Evolutionary conservation across 805 yeast species (phyloP), one percentile per base, ranked within the genome.

Genomic region (Myxozyma kluyveri): DNA sequence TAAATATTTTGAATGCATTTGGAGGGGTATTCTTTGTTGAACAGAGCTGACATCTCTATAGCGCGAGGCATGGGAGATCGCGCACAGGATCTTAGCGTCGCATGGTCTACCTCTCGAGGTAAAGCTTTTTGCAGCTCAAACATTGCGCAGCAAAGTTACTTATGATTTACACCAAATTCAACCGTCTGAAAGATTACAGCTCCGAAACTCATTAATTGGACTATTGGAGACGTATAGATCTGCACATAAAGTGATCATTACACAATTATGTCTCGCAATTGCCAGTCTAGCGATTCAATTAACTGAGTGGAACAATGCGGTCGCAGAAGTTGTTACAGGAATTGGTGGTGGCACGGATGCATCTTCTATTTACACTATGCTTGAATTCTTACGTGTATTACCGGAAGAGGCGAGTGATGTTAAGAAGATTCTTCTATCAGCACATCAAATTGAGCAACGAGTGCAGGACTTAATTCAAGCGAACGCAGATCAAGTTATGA

Each of bases 391-490:
- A 57, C 83, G 82, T 65, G 83, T 93, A 46, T 72, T 93, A 50
- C 99, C 99, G 1, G 98, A 93, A 67, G 99, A 93, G 69, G 76
- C 89, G 40, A 70, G 83, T 40, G 95, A 86, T 61, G 81, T 83
- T 45, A 86, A 84, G 60, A 82, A 82, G 52, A 80, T 93, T 1
- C 84, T 90, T 17, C 73, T 91, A 57, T 80, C 88, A 3, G 93
- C 86, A 65, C 90, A 85, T 42, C 96, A 91, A 65, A 85, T 84
- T 63, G 75, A 78, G 49, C 59, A 67, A 1, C 78, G 96, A 64
- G 80, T 86, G 1, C 72, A 75, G 41, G 79, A 79, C 52, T 72
- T 91, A 44, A 76, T 93, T 35, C 74, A 78, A 21, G 70, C 77
- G 45, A 88, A 85, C 61, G 86, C 88, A 1, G 82, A 80, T 49